phyloP scores from a whole-genome alignment of 768 basidiomycete species.

The Trametes cingulata region DNA sequence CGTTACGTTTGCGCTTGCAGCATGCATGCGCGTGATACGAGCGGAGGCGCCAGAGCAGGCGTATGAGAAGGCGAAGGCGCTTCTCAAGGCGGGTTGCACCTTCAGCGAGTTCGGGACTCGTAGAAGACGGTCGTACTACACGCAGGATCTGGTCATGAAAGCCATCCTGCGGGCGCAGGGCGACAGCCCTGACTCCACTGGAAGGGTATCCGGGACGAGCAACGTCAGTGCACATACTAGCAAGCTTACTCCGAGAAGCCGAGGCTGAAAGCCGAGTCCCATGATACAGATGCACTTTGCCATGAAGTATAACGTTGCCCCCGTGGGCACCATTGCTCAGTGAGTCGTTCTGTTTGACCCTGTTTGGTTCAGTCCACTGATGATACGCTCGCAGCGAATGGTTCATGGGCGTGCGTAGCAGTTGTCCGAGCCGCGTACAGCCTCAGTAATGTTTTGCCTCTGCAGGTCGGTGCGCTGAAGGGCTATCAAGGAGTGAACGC shows the following conservation, averaged over 20 bases:
- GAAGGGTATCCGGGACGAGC: slow-evolving; percentile 79
- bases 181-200: slow-evolving; percentile 43
- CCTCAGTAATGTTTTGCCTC: neutral
- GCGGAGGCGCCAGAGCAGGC: slow-evolving; percentile 55
- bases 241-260: neutral
- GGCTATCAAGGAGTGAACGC: slow-evolving; percentile 81
- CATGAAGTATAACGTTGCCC: slow-evolving; percentile 60
- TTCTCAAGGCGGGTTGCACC: slow-evolving; percentile 63
- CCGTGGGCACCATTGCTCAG: slow-evolving; percentile 87
- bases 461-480: slow-evolving; percentile 75
- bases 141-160: slow-evolving; percentile 77
- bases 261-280: neutral
- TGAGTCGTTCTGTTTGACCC: slow-evolving; percentile 39
- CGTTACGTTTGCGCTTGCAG: neutral
- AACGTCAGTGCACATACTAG: slow-evolving; percentile 59
- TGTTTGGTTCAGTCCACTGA: neutral
- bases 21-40: neutral
- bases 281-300: slow-evolving; percentile 82
- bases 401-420: slow-evolving; percentile 74
- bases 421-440: neutral
- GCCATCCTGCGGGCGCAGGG: slow-evolving; percentile 66
- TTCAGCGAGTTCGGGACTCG: slow-evolving; percentile 91
- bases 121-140: slow-evolving; percentile 67
- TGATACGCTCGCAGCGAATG: slow-evolving; percentile 60
- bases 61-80: slow-evolving; percentile 63